These are phyloP conservation scores for Polygonum aviculare DNA, from an alignment of 148 eudicot genomes.

Conservation along the genomic window DNA sequence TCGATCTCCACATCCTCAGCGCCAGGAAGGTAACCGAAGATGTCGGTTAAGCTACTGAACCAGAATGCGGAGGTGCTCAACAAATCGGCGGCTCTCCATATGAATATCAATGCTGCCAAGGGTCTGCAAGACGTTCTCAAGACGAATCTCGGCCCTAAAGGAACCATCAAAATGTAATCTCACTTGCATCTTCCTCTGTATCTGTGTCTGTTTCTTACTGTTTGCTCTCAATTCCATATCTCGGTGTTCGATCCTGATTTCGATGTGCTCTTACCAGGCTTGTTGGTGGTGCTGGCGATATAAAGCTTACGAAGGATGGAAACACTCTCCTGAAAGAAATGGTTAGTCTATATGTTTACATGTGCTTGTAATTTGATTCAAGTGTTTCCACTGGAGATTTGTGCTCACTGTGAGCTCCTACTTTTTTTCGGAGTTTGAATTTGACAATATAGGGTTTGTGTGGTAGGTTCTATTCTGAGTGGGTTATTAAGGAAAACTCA, in stretches of 20 bases:
- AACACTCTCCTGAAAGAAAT: constrained; percentile 87
- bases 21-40: constrained; percentile 20
- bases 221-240: background rate
- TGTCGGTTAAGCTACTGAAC: constrained; percentile 71
- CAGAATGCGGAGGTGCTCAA: constrained; percentile 96
- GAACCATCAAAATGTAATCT: constrained; percentile 80
- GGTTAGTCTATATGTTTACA: constrained; percentile 29
- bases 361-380: background rate
- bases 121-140: constrained; percentile 91
- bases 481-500: background rate
- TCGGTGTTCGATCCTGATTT: background rate
- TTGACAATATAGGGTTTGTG: background rate
- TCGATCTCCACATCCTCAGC: background rate
- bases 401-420: background rate
- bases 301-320: constrained; percentile 92
- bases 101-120: constrained; percentile 95
- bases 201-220: background rate
- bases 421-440: background rate
- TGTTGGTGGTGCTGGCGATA: constrained; percentile 95
- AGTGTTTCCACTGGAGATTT: background rate
- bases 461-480: background rate
- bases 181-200: background rate
- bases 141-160: constrained; percentile 94
- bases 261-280: constrained; percentile 37
- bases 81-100: constrained; percentile 92